Evolutionary conservation across 345 rosid genomes (phyloP), one percentile per base, ranked within the genome.

Genomic region (Camelina neglecta): DNA sequence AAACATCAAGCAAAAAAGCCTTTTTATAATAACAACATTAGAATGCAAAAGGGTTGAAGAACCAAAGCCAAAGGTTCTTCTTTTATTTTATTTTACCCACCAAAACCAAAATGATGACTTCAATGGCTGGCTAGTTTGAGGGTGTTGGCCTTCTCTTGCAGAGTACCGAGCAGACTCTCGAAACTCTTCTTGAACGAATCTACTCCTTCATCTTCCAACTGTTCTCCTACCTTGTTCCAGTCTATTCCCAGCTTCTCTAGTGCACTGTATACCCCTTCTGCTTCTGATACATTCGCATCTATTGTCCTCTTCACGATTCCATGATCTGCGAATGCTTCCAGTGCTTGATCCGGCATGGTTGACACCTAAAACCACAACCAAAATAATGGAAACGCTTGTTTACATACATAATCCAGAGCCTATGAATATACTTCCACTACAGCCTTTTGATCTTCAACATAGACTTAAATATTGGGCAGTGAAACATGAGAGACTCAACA

Each of bases 311-410:
- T 85, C 51, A 87, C 98, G 0, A 50, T 72, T 70, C 99, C 99
- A 26, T 95, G 99, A 53, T 95, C 96, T 4, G 87, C 11, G 42
- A 92, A 90, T 47, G 98, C 98, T 83, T 87, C 93, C 73, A 95
- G 88, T 29, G 98, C 98, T 84, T 95, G 99, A 84, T 95, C 99
- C 0, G 99, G 99, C 99, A 95, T 95, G 41, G 99, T 92, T 54
- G 98, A 92, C 36, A 95, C 97, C 99, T 95, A 81, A 18, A 76
- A 38, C 2, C 21, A 2, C 69, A 42, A 36, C 15, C 33, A 61
- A 36, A 51, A 35, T 0, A 48, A 20, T 41, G 42, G 35, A 44
- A 29, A 29, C n/a, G 4, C n/a, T 65, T 26, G 69, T 11, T 7
- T 11, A 56, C 33, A 79, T 23, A 56, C 38, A 79, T 49, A 44